Percentiles rank a stretch among this genome's conserved stretches.
Conservation (phyloP, 495 filamentous ascomycete genomes). For the Ramalina intermedia region DNA sequence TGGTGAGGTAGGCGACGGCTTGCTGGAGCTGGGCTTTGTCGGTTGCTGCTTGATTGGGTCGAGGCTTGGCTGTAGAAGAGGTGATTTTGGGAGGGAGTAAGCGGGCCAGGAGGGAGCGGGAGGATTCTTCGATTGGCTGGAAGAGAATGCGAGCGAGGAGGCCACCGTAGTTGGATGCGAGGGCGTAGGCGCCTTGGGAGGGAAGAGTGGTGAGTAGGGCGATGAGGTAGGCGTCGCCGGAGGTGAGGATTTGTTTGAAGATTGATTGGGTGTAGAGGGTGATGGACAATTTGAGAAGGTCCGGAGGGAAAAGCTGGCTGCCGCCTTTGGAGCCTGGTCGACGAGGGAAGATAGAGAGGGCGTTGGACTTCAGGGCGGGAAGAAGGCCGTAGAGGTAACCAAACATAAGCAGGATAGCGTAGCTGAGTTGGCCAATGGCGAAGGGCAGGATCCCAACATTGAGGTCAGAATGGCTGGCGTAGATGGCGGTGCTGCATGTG, state of each 20-base stretch:
- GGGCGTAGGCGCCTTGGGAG: constrained; percentile 84
- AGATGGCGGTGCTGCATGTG: constrained; percentile 51
- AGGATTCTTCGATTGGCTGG: constrained; percentile 88
- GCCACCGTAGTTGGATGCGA: constrained; percentile 89
- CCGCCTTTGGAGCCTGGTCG: constrained; percentile 25
- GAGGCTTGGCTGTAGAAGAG: not conserved
- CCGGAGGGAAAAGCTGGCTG: constrained; percentile 44
- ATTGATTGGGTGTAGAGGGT: constrained; percentile 75
- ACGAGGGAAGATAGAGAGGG: constrained; percentile 43
- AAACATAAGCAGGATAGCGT: constrained; percentile 49
- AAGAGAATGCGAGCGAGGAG: constrained; percentile 82
- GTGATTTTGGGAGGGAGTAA: constrained; percentile 36
- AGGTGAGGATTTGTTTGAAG: constrained; percentile 84
- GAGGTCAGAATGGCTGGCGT: constrained; percentile 29
- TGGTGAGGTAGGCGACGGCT: constrained; percentile 23
- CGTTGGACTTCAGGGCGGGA: constrained; percentile 25
- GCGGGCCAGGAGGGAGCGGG: constrained; percentile 71
- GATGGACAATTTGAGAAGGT: constrained; percentile 49
- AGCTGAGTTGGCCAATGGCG: constrained; percentile 71
- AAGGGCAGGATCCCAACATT: constrained; percentile 73
- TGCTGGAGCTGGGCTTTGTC: constrained; percentile 13
- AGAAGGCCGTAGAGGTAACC: constrained; percentile 47
- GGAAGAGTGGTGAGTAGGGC: constrained; percentile 54
- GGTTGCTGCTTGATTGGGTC: constrained; percentile 20
- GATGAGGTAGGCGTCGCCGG: constrained; percentile 84